Evolutionary conservation across 179 eudicot species (phyloP), one percentile per base, ranked within the genome.

Genomic region (Actinidia chinensis): DNA sequence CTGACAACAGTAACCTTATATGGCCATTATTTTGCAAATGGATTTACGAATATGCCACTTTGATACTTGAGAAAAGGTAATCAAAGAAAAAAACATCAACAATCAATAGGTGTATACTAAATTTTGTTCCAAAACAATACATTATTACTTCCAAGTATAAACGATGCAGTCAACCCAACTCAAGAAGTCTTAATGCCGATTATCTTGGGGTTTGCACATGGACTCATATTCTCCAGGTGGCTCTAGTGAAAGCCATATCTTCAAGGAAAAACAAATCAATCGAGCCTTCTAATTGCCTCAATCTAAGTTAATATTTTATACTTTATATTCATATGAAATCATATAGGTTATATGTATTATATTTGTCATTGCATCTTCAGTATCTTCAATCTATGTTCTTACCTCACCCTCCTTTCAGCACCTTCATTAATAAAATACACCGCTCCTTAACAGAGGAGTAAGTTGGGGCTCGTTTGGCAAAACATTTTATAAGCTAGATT

Each of bases 231-330:
- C 42, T 22, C 56, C n/a, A 6, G 3, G 14, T 11, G 56, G 43
- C 42, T 47, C 74, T 13, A 5, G 12, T 11, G 58, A 23, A 69
- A 70, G 54, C 40, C 42, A 70, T 70, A 69, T 70, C 18, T 48
- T 70, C 74, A 47, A 70, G 7, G 28, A 13, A 70, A 70, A 48
- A 9, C 56, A 22, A 70, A n/a, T 48, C 58, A 66, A 47, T 15
- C 25, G 74, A 47, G 11, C 56, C 42, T 48, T 25, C 4, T 70
- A 51, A 44, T 52, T 20, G 18, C 7, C 14, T 10, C 54, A 1
- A 55, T 67, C 70, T 18, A 66, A 1, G 47, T 36, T 8, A 46
- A 8, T 17, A n/a, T n/a, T n/a, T n/a, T n/a, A n/a, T n/a, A n/a
- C n/a, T n/a, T n/a, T n/a, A 61, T 42, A 61, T 23, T 25, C 40